These are phyloP conservation scores for Globisporangium ultimum DNA, from an alignment of 352 stramenopile species.

Conservation along the genomic window DNA sequence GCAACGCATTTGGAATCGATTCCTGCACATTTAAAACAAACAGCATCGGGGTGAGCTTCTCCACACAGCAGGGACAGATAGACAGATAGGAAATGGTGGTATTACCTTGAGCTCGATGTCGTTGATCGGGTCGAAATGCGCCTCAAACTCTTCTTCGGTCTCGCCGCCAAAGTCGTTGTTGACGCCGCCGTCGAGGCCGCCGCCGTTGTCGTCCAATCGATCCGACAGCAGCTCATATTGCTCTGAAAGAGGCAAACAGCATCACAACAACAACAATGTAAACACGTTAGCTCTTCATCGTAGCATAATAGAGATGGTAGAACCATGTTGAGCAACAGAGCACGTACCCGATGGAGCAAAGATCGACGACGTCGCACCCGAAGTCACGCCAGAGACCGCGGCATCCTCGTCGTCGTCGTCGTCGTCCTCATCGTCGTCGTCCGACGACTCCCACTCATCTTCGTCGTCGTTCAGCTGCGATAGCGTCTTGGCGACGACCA, in stretches of 20 bases:
- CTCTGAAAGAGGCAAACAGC: slow-evolving; percentile 25
- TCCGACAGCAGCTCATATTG: slow-evolving; percentile 71
- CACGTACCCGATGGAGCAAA: slow-evolving; percentile 70
- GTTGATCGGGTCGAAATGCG: slow-evolving; percentile 76
- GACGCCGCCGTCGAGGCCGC: slow-evolving; percentile 25
- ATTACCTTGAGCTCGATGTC: slow-evolving; percentile 76
- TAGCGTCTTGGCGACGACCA: slow-evolving; percentile 71
- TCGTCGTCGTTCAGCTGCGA: slow-evolving; percentile 68
- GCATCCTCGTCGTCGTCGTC: slow-evolving; percentile 14
- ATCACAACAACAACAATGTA: slow-evolving; percentile 4
- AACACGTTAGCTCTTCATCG: no score
- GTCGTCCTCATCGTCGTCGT: slow-evolving; percentile 57
- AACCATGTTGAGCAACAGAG: not conserved
- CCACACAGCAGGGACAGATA: not conserved
- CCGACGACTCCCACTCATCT: slow-evolving; percentile 73
- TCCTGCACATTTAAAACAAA: slow-evolving; percentile 22
- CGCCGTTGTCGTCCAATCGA: slow-evolving; percentile 34
- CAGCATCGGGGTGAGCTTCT: not conserved
- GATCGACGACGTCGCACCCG: slow-evolving; percentile 22
- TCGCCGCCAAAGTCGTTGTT: slow-evolving; percentile 40
- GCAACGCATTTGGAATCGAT: slow-evolving; percentile 56
- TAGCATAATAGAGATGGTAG: not conserved
- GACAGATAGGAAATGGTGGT: no score
- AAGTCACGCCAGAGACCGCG: no score
- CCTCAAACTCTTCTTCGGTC: slow-evolving; percentile 74